Conservation (phyloP, 768 basidiomycete genomes). For the Podaxis sp. region DNA sequence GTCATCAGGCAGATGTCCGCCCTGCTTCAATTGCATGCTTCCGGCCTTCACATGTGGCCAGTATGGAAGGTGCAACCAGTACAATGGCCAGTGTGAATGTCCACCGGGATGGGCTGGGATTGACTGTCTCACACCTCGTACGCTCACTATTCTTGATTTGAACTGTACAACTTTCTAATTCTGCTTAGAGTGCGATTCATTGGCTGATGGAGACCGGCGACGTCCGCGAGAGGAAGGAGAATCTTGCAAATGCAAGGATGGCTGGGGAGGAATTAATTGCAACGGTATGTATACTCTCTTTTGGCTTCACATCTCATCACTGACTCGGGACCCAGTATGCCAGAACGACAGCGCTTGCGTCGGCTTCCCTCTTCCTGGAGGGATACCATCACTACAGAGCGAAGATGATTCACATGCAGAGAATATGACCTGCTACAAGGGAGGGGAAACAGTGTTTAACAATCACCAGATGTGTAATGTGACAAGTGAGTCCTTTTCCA, state of each 20-base stretch:
- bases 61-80: slow-evolving; percentile 85
- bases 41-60: slow-evolving; percentile 92
- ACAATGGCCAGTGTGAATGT: slow-evolving; percentile 95
- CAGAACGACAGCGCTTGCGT: slow-evolving; percentile 75
- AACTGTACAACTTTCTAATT: slow-evolving; percentile 4
- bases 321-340: slow-evolving; percentile 58
- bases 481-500: slow-evolving; percentile 63
- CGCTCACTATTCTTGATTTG: slow-evolving; percentile 24
- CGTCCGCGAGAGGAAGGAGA: slow-evolving; percentile 72
- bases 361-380: slow-evolving; percentile 60
- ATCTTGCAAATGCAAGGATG: slow-evolving; percentile 86
- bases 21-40: slow-evolving; percentile 95
- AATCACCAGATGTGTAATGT: slow-evolving; percentile 99
- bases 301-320: neutral
- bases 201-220: slow-evolving; percentile 85
- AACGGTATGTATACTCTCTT: slow-evolving; percentile 59
- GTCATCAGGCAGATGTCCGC: slow-evolving; percentile 59
- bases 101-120: slow-evolving; percentile 97
- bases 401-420: slow-evolving; percentile 12
- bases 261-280: slow-evolving; percentile 96
- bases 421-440: slow-evolving; percentile 89
- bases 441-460: slow-evolving; percentile 89
- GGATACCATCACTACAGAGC: slow-evolving; percentile 16
- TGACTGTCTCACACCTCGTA: slow-evolving; percentile 90
- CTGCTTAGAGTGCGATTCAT: slow-evolving; percentile 81